Percentiles rank a stretch among this genome's conserved stretches.
phyloP scores from a whole-genome alignment of 345 rosid species.

The Eucalyptus brandiana region DNA sequence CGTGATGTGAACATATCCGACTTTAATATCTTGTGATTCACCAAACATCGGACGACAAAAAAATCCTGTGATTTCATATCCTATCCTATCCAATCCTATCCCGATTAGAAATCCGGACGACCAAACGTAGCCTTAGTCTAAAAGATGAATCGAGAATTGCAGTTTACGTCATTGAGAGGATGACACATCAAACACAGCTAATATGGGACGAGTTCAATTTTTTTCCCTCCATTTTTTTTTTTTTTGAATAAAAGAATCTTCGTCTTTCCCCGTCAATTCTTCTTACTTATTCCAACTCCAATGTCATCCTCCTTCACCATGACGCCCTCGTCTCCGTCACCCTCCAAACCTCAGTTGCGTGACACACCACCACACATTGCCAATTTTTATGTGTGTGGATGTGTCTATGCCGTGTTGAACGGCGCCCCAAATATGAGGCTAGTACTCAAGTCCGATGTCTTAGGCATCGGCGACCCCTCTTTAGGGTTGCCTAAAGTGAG shows the following conservation, averaged over 20 bases:
- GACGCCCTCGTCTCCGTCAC: not conserved
- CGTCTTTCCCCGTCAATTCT: not conserved
- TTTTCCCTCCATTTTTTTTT: not conserved
- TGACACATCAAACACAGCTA: not conserved
- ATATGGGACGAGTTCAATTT: not conserved
- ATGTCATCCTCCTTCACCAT: not conserved
- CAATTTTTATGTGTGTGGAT: not conserved
- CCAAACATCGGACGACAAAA: too few relatives aligned
- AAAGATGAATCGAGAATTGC: not conserved
- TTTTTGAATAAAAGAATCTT: too few relatives aligned
- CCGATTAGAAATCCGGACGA: too few relatives aligned
- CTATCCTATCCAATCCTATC: too few relatives aligned
- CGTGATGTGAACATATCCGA: too few relatives aligned
- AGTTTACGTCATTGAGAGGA: not conserved
- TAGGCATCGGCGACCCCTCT: not conserved
- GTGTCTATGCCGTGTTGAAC: not conserved
- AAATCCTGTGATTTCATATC: too few relatives aligned
- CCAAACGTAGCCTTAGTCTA: too few relatives aligned
- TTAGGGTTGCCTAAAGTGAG: not conserved
- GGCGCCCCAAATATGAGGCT: not conserved
- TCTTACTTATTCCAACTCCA: not conserved
- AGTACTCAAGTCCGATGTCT: not conserved
- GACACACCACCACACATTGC: not conserved
- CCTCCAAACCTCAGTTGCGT: not conserved
- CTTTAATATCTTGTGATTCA: too few relatives aligned